Evolutionary conservation across 805 yeast genomes (phyloP).

Genomic region (Candida chilensis): DNA sequence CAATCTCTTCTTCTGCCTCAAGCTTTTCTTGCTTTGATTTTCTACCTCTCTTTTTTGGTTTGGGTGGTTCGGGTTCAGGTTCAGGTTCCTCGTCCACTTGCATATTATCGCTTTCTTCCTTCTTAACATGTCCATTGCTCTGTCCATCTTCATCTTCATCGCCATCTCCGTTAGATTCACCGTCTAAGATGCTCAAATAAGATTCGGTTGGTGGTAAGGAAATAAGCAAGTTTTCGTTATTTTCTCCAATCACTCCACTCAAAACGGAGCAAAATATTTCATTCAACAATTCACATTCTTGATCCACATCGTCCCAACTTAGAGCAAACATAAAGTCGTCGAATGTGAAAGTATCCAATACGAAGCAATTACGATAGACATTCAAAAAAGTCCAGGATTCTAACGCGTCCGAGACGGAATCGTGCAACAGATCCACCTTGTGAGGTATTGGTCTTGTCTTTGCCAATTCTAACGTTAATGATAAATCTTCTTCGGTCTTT

Average conservation of each 20-base stretch:
- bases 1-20: conserved; percentile 10
- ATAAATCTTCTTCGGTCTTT: conserved; percentile 15
- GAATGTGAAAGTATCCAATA: conserved; percentile 67
- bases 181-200: conserved; percentile 2
- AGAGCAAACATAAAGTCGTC: conserved; percentile 65
- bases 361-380: conserved; percentile 53
- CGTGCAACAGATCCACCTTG: conserved; percentile 6
- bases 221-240: conserved; percentile 23
- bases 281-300: conserved; percentile 43
- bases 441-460: conserved; percentile 12
- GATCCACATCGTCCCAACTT: conserved; percentile 32
- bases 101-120: no score
- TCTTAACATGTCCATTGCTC: no score
- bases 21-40: conserved; percentile 8
- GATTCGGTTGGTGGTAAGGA: conserved; percentile 17
- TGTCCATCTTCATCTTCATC: conserved; percentile 8
- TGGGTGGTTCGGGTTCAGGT: no score
- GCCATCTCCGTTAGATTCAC: conserved; percentile 2
- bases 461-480: conserved; percentile 13
- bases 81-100: conserved; percentile 11
- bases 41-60: no score
- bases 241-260: conserved; percentile 40
- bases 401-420: conserved; percentile 28
- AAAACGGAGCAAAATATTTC: conserved; percentile 65
- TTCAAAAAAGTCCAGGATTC: conserved; percentile 74